phyloP scores from a whole-genome alignment of 441 rosid species.

The Macaranga tanarius region DNA sequence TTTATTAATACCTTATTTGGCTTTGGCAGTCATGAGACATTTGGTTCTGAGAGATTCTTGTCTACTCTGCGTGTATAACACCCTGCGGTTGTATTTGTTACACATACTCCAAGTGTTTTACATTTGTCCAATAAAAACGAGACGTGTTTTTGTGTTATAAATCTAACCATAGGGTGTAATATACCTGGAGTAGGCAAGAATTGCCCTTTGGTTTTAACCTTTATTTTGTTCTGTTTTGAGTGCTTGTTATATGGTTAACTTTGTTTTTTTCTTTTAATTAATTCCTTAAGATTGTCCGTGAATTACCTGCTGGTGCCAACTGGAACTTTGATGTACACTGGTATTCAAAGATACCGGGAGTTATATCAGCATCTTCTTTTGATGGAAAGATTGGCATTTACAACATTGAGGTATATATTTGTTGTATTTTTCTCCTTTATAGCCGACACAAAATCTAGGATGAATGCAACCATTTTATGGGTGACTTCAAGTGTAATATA shows the following conservation, averaged over 20 bases:
- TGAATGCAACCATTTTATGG: neutral
- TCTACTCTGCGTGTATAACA: too few relatives aligned
- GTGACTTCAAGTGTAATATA: neutral
- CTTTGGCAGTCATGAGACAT: neutral
- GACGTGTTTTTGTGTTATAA: too few relatives aligned
- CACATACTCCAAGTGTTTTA: too few relatives aligned
- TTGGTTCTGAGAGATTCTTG: too few relatives aligned
- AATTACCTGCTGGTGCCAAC: conserved; percentile 92
- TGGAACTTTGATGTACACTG: conserved; percentile 99
- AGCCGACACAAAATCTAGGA: neutral
- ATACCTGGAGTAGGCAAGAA: too few relatives aligned
- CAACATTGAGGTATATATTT: conserved; percentile 78
- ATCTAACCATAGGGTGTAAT: too few relatives aligned
- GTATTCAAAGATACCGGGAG: conserved; percentile 97
- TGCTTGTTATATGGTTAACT: conserved; percentile 9
- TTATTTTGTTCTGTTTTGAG: conserved; percentile 1
- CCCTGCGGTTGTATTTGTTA: too few relatives aligned
- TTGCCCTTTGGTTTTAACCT: neutral
- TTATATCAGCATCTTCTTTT: conserved; percentile 96
- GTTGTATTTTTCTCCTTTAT: neutral
- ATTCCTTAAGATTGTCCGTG: conserved; percentile 71
- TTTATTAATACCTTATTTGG: conserved; percentile 9
- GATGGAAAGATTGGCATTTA: conserved; percentile 95
- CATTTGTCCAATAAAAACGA: too few relatives aligned
- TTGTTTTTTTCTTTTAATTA: neutral